Conservation (phyloP, 352 stramenopile genomes). For the Phytopythium boreale region DNA sequence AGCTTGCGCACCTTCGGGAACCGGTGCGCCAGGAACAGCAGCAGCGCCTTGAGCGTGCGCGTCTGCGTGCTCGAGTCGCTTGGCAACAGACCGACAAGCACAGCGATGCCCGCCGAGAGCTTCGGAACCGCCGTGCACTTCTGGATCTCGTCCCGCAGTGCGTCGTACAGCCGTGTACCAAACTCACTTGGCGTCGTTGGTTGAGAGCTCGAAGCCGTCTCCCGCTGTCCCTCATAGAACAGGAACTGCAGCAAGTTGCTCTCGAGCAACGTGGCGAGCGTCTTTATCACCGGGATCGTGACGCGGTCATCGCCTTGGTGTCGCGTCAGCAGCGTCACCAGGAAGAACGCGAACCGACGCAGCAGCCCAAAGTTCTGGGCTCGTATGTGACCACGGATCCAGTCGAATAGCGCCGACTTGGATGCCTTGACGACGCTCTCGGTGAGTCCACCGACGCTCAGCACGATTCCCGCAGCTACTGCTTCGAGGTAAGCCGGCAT, state of each 20-base stretch:
- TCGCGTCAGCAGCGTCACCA: constrained; percentile 55
- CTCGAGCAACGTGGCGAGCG: constrained; percentile 71
- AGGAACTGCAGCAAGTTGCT: constrained; percentile 54
- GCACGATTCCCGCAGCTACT: constrained; percentile 87
- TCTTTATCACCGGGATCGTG: constrained; percentile 87
- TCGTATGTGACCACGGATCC: constrained; percentile 44
- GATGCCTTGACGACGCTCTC: constrained; percentile 92
- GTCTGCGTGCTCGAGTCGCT: constrained; percentile 52
- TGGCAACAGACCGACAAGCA: constrained; percentile 70
- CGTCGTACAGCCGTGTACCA: constrained; percentile 56
- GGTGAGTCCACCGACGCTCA: constrained; percentile 95
- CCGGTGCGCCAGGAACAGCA: constrained; percentile 78
- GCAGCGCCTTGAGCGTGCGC: constrained; percentile 60
- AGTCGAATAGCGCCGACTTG: constrained; percentile 57
- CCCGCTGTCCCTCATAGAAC: constrained; percentile 16
- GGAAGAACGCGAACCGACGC: constrained; percentile 63
- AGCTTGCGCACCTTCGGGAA: constrained; percentile 86
- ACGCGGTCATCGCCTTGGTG: constrained; percentile 77
- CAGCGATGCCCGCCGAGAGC: constrained; percentile 59
- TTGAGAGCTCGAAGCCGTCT: background rate
- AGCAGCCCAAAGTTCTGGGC: constrained; percentile 65
- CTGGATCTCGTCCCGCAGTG: constrained; percentile 66
- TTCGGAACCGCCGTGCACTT: constrained; percentile 61
- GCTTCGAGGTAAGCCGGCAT: constrained; percentile 85
- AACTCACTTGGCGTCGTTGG: constrained; percentile 25